These are phyloP conservation scores for Neocucurbitaria cava DNA, from an alignment of 2,329 filamentous ascomycete species.

Conservation along the genomic window DNA sequence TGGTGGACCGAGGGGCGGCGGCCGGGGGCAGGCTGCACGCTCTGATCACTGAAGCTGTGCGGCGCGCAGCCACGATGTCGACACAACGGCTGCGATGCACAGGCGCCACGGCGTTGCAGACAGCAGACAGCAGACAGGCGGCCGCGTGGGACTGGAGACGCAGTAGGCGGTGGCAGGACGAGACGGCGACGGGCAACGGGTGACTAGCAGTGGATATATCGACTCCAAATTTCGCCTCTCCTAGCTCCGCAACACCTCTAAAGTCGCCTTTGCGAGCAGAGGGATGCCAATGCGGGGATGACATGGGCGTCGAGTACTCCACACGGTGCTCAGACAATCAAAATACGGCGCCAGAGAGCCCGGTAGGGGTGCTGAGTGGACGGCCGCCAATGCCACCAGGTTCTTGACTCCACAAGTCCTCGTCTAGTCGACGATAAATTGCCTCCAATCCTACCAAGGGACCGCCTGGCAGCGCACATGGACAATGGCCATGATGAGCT, in stretches of 20 bases:
- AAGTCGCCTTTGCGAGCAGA: slow-evolving; percentile 39
- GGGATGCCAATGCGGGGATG: slow-evolving; percentile 44
- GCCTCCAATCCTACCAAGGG: slow-evolving; percentile 32
- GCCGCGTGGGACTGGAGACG: slow-evolving; percentile 2
- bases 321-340: slow-evolving; percentile 40
- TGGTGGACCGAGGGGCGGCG: slow-evolving; percentile 39
- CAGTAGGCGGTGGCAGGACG: slow-evolving; percentile 2
- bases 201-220: slow-evolving; percentile 29
- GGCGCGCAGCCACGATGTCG: slow-evolving; percentile 39
- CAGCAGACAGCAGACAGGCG: slow-evolving; percentile 4
- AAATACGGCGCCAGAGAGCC: slow-evolving; percentile 30
- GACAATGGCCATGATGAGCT: slow-evolving; percentile 24
- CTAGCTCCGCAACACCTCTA: slow-evolving; percentile 25
- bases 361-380: slow-evolving; percentile 33
- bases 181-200: too few relatives aligned
- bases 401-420: slow-evolving; percentile 28
- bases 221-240: slow-evolving; percentile 25
- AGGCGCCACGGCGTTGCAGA: slow-evolving; percentile 9
- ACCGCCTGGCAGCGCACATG: slow-evolving; percentile 5
- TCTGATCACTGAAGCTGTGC: slow-evolving; percentile 33
- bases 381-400: slow-evolving; percentile 23
- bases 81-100: slow-evolving; percentile 13
- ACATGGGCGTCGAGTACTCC: slow-evolving; percentile 38
- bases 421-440: slow-evolving; percentile 33
- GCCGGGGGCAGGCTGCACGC: slow-evolving; percentile 38